Conservation (phyloP, 345 rosid species). For the Eutrema heterophyllum region DNA sequence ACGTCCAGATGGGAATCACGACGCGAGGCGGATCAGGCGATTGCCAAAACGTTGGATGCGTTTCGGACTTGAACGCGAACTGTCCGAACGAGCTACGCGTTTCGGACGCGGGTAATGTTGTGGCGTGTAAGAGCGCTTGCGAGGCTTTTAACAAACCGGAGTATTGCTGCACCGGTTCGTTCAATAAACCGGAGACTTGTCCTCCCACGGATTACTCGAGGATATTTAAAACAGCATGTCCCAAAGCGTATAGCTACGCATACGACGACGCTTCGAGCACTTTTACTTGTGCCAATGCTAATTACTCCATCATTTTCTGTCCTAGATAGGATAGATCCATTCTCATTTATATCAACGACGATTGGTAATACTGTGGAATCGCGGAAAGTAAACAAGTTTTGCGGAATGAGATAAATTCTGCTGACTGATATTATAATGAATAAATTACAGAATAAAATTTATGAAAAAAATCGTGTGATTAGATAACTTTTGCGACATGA, state of each 20-base stretch:
- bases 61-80: slow-evolving; percentile 49
- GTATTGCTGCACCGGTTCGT: slow-evolving; percentile 76
- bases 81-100: slow-evolving; percentile 69
- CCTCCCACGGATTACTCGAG: slow-evolving; percentile 55
- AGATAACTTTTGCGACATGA: not conserved
- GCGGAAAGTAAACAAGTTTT: not conserved
- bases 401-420: not conserved
- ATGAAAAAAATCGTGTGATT: not conserved
- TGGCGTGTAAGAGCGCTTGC: slow-evolving; percentile 89
- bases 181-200: slow-evolving; percentile 57
- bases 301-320: slow-evolving; percentile 70
- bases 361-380: not conserved
- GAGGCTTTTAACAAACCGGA: slow-evolving; percentile 59
- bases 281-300: slow-evolving; percentile 65
- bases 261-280: slow-evolving; percentile 85
- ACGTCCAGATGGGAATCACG: slow-evolving; percentile 54
- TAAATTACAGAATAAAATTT: not conserved
- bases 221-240: slow-evolving; percentile 78
- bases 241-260: slow-evolving; percentile 84
- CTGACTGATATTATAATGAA: not conserved
- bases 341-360: not conserved
- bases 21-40: slow-evolving; percentile 56
- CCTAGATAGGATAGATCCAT: not conserved
- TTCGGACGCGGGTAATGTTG: slow-evolving; percentile 30
- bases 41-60: slow-evolving; percentile 71